These are phyloP conservation scores for Euryodendron excelsum DNA, from an alignment of 148 eudicot genomes.

Conservation along the genomic window DNA sequence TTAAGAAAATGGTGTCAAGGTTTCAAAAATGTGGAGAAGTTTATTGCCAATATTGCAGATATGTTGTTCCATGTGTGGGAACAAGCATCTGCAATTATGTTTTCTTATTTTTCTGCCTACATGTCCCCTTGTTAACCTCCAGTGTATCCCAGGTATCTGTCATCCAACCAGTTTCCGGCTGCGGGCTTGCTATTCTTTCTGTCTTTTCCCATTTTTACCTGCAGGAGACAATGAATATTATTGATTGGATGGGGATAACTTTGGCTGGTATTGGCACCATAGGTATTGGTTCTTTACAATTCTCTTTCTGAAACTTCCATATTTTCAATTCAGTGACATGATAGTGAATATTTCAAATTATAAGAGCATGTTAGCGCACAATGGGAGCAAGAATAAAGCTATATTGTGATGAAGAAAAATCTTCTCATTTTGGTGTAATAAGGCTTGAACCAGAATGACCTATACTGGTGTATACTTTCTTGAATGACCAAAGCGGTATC, in stretches of 20 bases:
- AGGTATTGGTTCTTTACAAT: slow-evolving; percentile 57
- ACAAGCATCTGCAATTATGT: neutral
- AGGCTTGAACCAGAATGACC: neutral
- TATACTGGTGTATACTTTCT: neutral
- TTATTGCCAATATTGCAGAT: neutral
- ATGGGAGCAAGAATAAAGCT: neutral
- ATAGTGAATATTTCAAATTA: neutral
- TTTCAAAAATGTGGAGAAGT: too few species aligned
- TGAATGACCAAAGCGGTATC: neutral
- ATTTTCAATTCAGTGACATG: too few species aligned
- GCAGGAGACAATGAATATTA: slow-evolving; percentile 87
- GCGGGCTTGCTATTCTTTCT: slow-evolving; percentile 98
- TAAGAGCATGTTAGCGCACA: neutral
- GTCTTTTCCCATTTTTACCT: slow-evolving; percentile 97
- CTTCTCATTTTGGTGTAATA: neutral
- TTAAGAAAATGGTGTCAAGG: neutral
- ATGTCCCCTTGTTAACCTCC: slow-evolving; percentile 5
- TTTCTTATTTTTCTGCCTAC: neutral
- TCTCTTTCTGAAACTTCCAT: slow-evolving; percentile 10
- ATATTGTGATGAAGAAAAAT: neutral
- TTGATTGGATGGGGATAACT: slow-evolving; percentile 94
- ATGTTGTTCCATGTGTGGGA: neutral
- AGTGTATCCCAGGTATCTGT: slow-evolving; percentile 71
- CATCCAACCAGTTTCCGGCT: slow-evolving; percentile 98
- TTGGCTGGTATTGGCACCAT: slow-evolving; percentile 97